phyloP scores from a whole-genome alignment of 306 rosid species.

The Citrullus amarus region DNA sequence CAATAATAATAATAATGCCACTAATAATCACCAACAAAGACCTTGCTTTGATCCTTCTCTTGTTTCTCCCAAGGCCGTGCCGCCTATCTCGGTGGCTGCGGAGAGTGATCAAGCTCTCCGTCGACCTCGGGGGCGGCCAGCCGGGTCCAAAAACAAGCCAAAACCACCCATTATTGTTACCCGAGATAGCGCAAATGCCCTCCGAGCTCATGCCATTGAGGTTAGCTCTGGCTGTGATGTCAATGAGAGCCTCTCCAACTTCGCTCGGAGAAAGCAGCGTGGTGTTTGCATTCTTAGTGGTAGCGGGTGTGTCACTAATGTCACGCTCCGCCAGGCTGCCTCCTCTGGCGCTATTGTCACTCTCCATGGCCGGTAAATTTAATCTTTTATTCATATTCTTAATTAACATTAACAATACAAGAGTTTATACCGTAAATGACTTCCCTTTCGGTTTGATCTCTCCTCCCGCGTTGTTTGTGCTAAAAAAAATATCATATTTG shows the following conservation, averaged over 20 bases:
- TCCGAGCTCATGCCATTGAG: slow-evolving; percentile 88
- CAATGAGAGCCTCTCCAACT: slow-evolving; percentile 61
- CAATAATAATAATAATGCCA: background rate
- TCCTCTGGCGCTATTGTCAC: slow-evolving; percentile 69
- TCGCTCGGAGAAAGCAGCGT: slow-evolving; percentile 72
- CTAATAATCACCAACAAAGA: background rate
- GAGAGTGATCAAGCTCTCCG: slow-evolving; percentile 39
- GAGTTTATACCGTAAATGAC: too few species aligned
- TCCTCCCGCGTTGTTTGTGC: too few species aligned
- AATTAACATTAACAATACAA: background rate
- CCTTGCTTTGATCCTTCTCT: slow-evolving; percentile 7
- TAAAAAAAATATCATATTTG: background rate
- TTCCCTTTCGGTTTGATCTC: too few species aligned
- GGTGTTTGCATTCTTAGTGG: slow-evolving; percentile 90
- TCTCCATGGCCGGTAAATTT: slow-evolving; percentile 49
- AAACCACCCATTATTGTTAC: slow-evolving; percentile 94
- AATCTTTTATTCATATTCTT: background rate
- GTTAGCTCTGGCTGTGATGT: slow-evolving; percentile 77
- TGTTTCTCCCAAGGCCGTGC: slow-evolving; percentile 1
- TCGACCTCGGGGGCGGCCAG: slow-evolving; percentile 74
- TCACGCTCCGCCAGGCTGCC: slow-evolving; percentile 75
- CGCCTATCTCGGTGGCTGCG: background rate
- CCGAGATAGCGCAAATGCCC: slow-evolving; percentile 90
- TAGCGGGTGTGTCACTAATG: slow-evolving; percentile 78
- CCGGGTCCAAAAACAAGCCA: slow-evolving; percentile 91